phyloP scores from a whole-genome alignment of 805 yeast genomes.

The Yamadazyma sp. region DNA sequence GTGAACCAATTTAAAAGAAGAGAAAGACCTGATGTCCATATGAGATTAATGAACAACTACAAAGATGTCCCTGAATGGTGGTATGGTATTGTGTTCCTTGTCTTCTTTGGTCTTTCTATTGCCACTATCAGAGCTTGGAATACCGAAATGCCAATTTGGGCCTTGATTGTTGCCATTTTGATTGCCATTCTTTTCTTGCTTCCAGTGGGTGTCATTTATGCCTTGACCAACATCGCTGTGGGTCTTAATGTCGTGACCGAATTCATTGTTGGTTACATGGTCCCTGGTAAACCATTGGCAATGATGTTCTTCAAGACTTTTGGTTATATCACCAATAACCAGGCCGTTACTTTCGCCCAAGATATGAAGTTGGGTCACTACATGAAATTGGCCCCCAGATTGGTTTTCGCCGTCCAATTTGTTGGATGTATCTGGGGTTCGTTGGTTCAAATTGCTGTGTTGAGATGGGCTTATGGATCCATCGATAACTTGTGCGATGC shows the following conservation, averaged over 20 bases:
- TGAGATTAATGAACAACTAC: constrained; percentile 51
- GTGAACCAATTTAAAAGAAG: constrained; percentile 23
- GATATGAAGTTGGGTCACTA: constrained; percentile 47
- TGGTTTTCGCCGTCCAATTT: constrained; percentile 44
- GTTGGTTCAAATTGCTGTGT: constrained; percentile 40
- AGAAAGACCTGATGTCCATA: constrained; percentile 39
- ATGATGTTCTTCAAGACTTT: constrained; percentile 49
- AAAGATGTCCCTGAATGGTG: constrained; percentile 47
- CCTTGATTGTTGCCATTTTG: constrained; percentile 36
- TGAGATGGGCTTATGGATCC: constrained; percentile 42
- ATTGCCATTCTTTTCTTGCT: constrained; percentile 40
- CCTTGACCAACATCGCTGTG: constrained; percentile 26
- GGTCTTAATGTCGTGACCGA: constrained; percentile 43
- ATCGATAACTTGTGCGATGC: constrained; percentile 34
- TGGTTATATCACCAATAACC: constrained; percentile 49
- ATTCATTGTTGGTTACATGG: constrained; percentile 43
- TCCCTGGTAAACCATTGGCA: constrained; percentile 49
- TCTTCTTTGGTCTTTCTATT: constrained; percentile 32
- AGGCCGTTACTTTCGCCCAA: constrained; percentile 50
- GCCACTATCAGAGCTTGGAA: constrained; percentile 39
- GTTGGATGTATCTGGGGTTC: constrained; percentile 44
- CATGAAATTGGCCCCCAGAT: constrained; percentile 42
- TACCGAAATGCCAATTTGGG: constrained; percentile 46
- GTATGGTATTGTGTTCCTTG: constrained; percentile 22
- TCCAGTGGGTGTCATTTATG: constrained; percentile 40